phyloP scores from a whole-genome alignment of 805 yeast genomes.

The Starmerella asiatica region DNA sequence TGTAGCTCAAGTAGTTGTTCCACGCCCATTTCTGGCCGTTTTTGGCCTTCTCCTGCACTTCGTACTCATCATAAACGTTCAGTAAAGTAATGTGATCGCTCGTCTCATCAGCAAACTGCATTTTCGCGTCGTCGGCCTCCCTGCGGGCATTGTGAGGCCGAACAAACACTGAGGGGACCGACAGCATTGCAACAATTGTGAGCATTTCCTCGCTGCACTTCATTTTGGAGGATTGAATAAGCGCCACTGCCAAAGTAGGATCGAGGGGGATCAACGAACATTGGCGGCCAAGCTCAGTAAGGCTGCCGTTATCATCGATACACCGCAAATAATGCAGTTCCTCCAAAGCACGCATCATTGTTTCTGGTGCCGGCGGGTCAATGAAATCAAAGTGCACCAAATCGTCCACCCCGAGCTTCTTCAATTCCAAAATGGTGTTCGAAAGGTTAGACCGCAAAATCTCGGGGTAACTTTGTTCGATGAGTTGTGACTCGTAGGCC shows the following conservation, averaged over 20 bases:
- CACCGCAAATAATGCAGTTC: slow-evolving; percentile 85
- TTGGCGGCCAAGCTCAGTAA: slow-evolving; percentile 77
- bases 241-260: slow-evolving; percentile 87
- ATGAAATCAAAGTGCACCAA: slow-evolving; percentile 94
- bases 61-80: slow-evolving; percentile 77
- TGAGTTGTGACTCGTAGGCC: slow-evolving; percentile 84
- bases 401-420: slow-evolving; percentile 89
- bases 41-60: slow-evolving; percentile 16
- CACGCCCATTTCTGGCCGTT: slow-evolving; percentile 66
- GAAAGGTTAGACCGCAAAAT: slow-evolving; percentile 82
- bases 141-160: slow-evolving; percentile 81
- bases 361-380: slow-evolving; percentile 99
- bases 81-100: slow-evolving; percentile 89
- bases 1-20: slow-evolving; percentile 68
- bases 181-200: slow-evolving; percentile 75
- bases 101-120: slow-evolving; percentile 77
- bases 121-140: slow-evolving; percentile 83
- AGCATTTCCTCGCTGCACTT: slow-evolving; percentile 80
- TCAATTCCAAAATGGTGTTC: slow-evolving; percentile 80
- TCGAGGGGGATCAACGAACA: slow-evolving; percentile 92
- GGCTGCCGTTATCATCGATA: slow-evolving; percentile 78
- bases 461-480: slow-evolving; percentile 94
- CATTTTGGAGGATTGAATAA: slow-evolving; percentile 76
- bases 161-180: slow-evolving; percentile 89
- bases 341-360: slow-evolving; percentile 98